Evolutionary conservation across 2,329 filamentous ascomycete genomes (phyloP), one percentile per base, ranked within the genome.

Genomic region (Fusarium musae): DNA sequence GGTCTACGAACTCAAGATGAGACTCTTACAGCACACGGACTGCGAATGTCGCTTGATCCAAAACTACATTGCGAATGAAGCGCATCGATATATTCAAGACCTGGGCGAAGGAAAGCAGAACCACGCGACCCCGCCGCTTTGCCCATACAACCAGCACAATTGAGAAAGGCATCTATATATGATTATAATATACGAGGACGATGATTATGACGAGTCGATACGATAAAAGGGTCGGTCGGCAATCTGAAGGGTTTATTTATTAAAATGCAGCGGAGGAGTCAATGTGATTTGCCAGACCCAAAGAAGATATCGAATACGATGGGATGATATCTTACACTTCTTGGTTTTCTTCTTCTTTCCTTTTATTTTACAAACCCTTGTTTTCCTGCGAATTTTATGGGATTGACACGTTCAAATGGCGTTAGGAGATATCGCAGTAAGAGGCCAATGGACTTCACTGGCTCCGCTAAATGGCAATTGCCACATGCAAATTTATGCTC

Each of bases 31-130:
- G 17, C 77, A 79, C 23, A 75, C 66, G 5, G 59, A 75, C 23
- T 79, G 77, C 56, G 37, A 74, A 2, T 79, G 77, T 15, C 1
- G 15, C 6, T 43, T 79, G 26, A 79, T 79, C 6, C 74, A 78
- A 34, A n/a, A 59, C 0, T 79, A 73, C 19, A 77, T 79, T 2
- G 54, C 59, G 11, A 70, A 30, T 28, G 75, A 78, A 26, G 75
- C 77, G 0, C 36, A 73, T 0, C 60, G 58, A 2, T 79, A 72
- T 15, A 63, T 79, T 16, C 16, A 52, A 15, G 50, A 70, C 5
- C 6, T 73, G 0, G 10, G 19, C 1, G 52, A 61, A 0, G 62
- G 62, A 16, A 64, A 56, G 8, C 15, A 40, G 8, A n/a, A 12
- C 2, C 21, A 26, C 6, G 19, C 32, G 3, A 40, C 52, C 1